Base-by-base conservation (phyloP, 2,329 filamentous ascomycete genomes). In the Aspergillus chevalieri region DNA sequence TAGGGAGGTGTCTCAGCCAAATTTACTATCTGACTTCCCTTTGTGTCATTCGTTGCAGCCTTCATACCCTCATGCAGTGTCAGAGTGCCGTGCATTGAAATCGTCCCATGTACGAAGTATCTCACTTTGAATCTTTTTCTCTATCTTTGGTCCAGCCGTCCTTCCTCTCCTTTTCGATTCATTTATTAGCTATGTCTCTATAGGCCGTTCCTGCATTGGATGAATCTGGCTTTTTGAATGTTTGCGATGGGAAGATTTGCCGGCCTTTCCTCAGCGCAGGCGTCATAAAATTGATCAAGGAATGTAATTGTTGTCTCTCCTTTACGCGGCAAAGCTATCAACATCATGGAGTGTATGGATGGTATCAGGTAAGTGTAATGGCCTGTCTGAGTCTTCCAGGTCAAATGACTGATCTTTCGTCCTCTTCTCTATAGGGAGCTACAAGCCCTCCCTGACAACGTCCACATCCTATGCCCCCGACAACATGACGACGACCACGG, bases 381-480 rank as follows among this genome's bases (percentile, higher is more conserved):
- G 34, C 30, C 24, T 49, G 45, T 36, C 33, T 43, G 30, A 41
- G 34, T 50, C 28, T 22, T 41, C 47, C 34, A n/a, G 34, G 34
- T 15, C 17, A 17, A 8, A 10, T 5, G 6, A 15, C n/a, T 46
- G n/a, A 47, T n/a, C 54, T 62, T 38, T 62, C 34, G 21, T 36
- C 47, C 33, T 14, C 15, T 28, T 46, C 30, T 26, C 17, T 49
- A 24, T 51, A 74, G 71, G 52, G 71, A 74, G 60, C 59, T 76
- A n/a, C 68, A 72, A 59, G 60, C 65, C 51, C 63, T 74, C 45
- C 70, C 72, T 4, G 65, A 69, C 34, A 66, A 78, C 12, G 70
- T 75, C 21, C 86, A 90, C 60, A 74, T 88, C 47, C 79, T 89
- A 52, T 90, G 86, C 53, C 84, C 86, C 1, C 82, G 80, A 52